These are phyloP conservation scores for Pseudoperonospora humuli DNA, from an alignment of 352 stramenopile genomes.

Conservation along the genomic window DNA sequence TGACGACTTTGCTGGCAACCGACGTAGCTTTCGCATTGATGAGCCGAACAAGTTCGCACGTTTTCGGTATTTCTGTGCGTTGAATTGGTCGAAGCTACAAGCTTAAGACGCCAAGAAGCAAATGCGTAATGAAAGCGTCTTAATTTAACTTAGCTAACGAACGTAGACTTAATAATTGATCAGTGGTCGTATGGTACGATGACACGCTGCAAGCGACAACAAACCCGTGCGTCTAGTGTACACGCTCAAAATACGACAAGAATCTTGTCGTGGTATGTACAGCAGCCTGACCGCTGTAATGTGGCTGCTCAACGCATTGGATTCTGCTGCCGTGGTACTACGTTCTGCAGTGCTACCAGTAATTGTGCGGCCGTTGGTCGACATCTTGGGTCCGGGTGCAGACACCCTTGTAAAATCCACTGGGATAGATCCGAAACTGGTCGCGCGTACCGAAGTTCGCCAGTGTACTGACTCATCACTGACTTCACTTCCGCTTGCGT, in stretches of 20 bases:
- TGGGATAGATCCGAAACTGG: slow-evolving; percentile 46
- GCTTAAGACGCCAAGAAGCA: background rate
- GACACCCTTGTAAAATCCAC: slow-evolving; percentile 63
- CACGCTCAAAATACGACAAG: slow-evolving; percentile 40
- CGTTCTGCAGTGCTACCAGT: slow-evolving; percentile 42
- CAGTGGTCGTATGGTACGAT: slow-evolving; percentile 24
- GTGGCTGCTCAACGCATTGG: slow-evolving; percentile 20
- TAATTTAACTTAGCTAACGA: slow-evolving; percentile 9
- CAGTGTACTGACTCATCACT: slow-evolving; percentile 23
- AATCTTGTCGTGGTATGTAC: slow-evolving; percentile 31
- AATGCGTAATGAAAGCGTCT: slow-evolving; percentile 2
- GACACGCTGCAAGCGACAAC: too few species aligned
- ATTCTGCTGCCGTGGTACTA: slow-evolving; percentile 23
- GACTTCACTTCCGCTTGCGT: slow-evolving; percentile 43
- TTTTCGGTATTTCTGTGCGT: slow-evolving; percentile 50
- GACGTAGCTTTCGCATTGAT: slow-evolving; percentile 34
- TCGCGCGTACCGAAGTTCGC: slow-evolving; percentile 31
- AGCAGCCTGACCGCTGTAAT: slow-evolving; percentile 22
- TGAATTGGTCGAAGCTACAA: slow-evolving; percentile 31
- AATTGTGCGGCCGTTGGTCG: slow-evolving; percentile 56
- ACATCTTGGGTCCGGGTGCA: slow-evolving; percentile 56
- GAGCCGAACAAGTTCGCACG: slow-evolving; percentile 53
- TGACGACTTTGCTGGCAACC: slow-evolving; percentile 28
- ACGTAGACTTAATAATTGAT: slow-evolving; percentile 25
- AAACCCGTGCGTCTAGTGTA: slow-evolving; percentile 46